Conservation (phyloP, 306 rosid genomes). For the Cucurbita ficifolia region DNA sequence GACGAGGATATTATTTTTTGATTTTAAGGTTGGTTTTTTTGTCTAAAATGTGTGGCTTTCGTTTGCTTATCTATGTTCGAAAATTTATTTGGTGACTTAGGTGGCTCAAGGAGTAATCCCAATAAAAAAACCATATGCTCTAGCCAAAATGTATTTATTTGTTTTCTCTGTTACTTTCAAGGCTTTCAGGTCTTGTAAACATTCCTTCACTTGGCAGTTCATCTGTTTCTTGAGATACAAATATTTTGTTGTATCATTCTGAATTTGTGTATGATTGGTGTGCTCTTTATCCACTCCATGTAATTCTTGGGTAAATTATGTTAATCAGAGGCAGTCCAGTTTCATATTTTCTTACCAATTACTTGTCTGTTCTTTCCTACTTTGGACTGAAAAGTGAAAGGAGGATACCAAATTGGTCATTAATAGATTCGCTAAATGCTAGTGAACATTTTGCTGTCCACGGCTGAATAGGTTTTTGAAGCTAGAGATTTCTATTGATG, state of each 20-base stretch:
- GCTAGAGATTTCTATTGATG: not conserved
- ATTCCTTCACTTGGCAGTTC: not conserved
- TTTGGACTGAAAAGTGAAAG: not conserved
- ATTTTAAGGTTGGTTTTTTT: constrained; percentile 7
- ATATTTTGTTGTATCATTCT: not conserved
- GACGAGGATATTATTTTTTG: constrained; percentile 77
- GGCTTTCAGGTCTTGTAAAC: constrained; percentile 5
- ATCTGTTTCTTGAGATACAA: not conserved
- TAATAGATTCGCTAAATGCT: not conserved
- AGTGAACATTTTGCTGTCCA: not conserved
- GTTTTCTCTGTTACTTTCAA: constrained; percentile 1
- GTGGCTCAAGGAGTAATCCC: not conserved
- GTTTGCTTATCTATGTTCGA: not conserved
- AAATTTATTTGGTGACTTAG: not conserved
- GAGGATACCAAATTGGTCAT: not conserved
- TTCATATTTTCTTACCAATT: not conserved
- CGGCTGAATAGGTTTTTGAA: not conserved
- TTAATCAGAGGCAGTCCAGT: not conserved
- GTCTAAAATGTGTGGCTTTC: not conserved
- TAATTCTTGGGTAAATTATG: not conserved
- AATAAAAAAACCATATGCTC: not conserved
- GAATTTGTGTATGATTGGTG: not conserved
- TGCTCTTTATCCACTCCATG: not conserved
- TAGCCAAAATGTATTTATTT: not conserved
- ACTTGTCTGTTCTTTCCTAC: not conserved